A percentile compares a stretch with the other conserved stretches of the same genome.
These are phyloP conservation scores for Mycosphaerella arachidis DNA, from an alignment of 2,329 filamentous ascomycete species.

Conservation along the genomic window DNA sequence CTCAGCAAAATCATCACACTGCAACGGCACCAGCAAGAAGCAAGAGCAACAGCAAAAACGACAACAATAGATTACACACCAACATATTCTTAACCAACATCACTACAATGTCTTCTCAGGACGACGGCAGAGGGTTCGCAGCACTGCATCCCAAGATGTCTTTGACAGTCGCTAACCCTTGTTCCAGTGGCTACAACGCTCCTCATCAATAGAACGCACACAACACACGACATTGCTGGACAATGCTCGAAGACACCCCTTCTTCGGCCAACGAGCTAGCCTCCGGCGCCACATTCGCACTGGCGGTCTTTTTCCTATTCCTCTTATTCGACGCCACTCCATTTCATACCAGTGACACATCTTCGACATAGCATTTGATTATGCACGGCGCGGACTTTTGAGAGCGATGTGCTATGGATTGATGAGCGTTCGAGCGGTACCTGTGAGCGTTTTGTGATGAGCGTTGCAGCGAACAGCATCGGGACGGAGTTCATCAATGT, in stretches of 20 bases:
- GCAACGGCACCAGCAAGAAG: not conserved
- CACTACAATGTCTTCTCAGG: conserved; percentile 11
- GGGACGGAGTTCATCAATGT: not conserved
- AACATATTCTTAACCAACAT: conserved; percentile 10
- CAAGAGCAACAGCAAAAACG: conserved; percentile 3
- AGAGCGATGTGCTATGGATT: not conserved
- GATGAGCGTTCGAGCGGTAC: conserved; percentile 1
- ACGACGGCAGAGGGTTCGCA: conserved; percentile 30
- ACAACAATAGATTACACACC: conserved; percentile 10
- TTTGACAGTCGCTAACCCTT: conserved; percentile 17
- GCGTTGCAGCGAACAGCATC: conserved; percentile 1
- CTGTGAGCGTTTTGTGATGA: not conserved
- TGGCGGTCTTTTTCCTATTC: conserved; percentile 2
- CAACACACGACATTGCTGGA: conserved; percentile 5
- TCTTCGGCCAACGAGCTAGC: conserved; percentile 12
- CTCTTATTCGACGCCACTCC: conserved; percentile 6
- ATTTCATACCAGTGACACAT: not conserved
- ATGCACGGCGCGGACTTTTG: not conserved
- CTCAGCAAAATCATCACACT: not conserved
- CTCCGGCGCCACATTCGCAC: conserved; percentile 8
- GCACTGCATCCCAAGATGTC: not conserved
- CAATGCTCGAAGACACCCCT: conserved; percentile 6
- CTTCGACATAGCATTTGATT: conserved; percentile 1
- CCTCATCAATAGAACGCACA: conserved; percentile 1
- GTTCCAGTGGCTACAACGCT: conserved; percentile 19